A percentile compares a stretch with the other conserved stretches of the same genome.
Evolutionary conservation across 768 basidiomycete species (phyloP).

Genomic region (Dioszegia aurantiaca): DNA sequence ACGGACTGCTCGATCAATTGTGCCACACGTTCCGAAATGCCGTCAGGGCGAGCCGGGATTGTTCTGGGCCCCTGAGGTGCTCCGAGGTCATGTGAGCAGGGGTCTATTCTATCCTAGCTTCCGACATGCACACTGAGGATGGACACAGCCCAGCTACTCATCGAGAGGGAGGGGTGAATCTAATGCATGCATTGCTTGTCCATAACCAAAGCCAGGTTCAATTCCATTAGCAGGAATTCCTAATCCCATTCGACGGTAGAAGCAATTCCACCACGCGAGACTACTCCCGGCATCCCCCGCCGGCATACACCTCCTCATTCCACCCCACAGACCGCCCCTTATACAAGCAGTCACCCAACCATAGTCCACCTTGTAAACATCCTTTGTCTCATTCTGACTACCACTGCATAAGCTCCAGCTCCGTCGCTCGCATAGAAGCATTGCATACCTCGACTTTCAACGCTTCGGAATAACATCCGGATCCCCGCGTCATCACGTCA

Average conservation of each 20-base stretch:
- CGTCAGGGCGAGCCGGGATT: slow-evolving; percentile 1
- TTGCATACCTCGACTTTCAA: background rate
- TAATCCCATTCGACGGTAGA: background rate
- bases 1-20: background rate
- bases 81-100: background rate
- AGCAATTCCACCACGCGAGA: slow-evolving; percentile 2
- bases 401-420: too few relatives aligned
- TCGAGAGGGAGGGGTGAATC: too few relatives aligned
- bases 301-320: background rate
- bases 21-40: background rate
- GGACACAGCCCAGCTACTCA: too few relatives aligned
- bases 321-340: background rate
- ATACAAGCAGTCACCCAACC: background rate
- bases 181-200: too few relatives aligned
- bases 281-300: background rate
- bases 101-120: background rate
- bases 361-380: background rate
- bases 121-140: too few relatives aligned
- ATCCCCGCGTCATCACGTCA: too few relatives aligned
- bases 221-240: background rate
- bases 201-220: background rate
- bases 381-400: too few relatives aligned
- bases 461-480: background rate
- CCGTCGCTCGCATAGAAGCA: too few relatives aligned
- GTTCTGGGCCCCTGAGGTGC: slow-evolving; percentile 4